phyloP scores from a whole-genome alignment of 441 rosid species.

The Theobroma grandiflorum region DNA sequence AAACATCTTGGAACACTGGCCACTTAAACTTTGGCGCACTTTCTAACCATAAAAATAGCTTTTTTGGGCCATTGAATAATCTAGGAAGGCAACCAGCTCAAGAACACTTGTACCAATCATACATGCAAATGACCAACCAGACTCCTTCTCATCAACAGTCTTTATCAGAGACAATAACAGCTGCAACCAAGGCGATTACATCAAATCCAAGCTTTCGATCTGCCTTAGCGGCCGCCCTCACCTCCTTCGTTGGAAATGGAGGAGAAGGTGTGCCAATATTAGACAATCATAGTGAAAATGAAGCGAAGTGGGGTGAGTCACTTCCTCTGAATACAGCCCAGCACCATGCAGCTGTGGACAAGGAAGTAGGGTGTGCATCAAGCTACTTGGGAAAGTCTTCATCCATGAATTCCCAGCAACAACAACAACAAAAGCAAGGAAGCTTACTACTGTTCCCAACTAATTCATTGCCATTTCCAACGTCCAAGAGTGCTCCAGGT shows the following conservation, averaged over 20 bases:
- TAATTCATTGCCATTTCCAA: slow-evolving; percentile 19
- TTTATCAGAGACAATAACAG: slow-evolving; percentile 61
- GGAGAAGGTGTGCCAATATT: not conserved
- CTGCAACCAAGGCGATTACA: slow-evolving; percentile 64
- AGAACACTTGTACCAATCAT: slow-evolving; percentile 27
- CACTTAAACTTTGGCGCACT: slow-evolving; percentile 25
- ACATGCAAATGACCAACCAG: slow-evolving; percentile 32
- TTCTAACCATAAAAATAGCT: not conserved
- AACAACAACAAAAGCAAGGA: slow-evolving; percentile 27
- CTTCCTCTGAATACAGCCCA: slow-evolving; percentile 16
- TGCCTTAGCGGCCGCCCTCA: slow-evolving; percentile 70
- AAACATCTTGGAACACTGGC: slow-evolving; percentile 36
- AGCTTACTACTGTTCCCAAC: slow-evolving; percentile 33
- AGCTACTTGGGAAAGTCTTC: slow-evolving; percentile 25
- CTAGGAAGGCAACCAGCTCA: slow-evolving; percentile 26
- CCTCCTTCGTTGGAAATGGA: slow-evolving; percentile 53
- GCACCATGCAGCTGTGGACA: not conserved
- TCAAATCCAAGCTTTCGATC: slow-evolving; percentile 72
- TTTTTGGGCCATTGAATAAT: not conserved
- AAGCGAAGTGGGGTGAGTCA: slow-evolving; percentile 23
- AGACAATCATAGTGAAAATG: slow-evolving; percentile 18
- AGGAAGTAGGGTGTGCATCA: slow-evolving; percentile 25
- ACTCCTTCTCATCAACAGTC: slow-evolving; percentile 44
- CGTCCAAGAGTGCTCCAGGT: slow-evolving; percentile 33
- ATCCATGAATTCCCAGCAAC: slow-evolving; percentile 15